Conservation (phyloP, 345 rosid species). For the Bretschneidera sinensis region DNA sequence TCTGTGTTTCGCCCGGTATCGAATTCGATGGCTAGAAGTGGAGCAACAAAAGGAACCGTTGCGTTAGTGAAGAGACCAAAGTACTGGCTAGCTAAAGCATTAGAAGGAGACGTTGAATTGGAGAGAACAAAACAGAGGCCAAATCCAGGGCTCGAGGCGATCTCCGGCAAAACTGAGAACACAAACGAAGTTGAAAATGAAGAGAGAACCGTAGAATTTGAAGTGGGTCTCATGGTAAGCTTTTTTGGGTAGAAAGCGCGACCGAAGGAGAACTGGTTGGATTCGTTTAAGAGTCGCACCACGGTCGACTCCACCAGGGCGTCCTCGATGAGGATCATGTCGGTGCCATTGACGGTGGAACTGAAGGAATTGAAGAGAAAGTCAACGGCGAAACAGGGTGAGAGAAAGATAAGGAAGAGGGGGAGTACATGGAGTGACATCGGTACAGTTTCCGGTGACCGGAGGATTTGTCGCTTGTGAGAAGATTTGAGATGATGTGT, state of each 20-base stretch:
- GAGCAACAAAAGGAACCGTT: constrained; percentile 34
- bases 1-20: constrained; percentile 69
- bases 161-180: constrained; percentile 38
- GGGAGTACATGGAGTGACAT: constrained; percentile 14
- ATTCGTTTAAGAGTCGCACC: constrained; percentile 57
- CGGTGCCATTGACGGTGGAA: constrained; percentile 30
- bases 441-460: neutral
- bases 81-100: constrained; percentile 63
- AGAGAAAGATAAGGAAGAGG: constrained; percentile 11
- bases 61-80: constrained; percentile 62
- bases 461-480: neutral
- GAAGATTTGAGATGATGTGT: no score
- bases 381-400: constrained; percentile 33
- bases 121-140: constrained; percentile 86
- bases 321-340: constrained; percentile 53
- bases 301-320: constrained; percentile 53
- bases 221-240: constrained; percentile 35
- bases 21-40: constrained; percentile 74
- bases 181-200: constrained; percentile 69
- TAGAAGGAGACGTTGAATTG: constrained; percentile 68
- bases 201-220: constrained; percentile 46
- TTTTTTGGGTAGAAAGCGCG: constrained; percentile 57
- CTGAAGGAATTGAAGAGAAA: constrained; percentile 66
- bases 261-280: constrained; percentile 51
- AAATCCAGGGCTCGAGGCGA: constrained; percentile 69